Conservation (phyloP, 176 grass and related monocot genomes). For the Tuctoria greenei region DNA sequence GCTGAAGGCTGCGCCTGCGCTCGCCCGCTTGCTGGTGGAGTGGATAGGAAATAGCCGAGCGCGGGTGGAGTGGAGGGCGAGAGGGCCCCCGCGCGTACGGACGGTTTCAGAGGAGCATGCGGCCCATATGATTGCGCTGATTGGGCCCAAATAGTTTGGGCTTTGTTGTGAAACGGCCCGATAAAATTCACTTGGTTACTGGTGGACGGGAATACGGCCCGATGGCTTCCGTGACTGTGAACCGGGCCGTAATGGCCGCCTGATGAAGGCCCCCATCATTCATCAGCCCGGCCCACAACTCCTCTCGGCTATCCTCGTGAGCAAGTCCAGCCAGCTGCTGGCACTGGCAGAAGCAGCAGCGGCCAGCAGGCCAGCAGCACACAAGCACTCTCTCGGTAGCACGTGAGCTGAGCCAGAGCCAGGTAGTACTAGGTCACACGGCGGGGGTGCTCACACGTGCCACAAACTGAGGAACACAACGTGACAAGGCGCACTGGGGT, state of each 20-base stretch:
- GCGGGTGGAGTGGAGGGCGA: constrained; percentile 19
- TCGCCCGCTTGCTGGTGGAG: too few relatives aligned
- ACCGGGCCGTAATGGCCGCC: too few relatives aligned
- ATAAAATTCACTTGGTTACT: too few relatives aligned
- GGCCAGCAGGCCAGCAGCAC: neutral
- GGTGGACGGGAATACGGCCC: too few relatives aligned
- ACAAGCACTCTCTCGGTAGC: neutral
- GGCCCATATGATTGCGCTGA: neutral
- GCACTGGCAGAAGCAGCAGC: neutral
- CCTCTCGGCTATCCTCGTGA: neutral
- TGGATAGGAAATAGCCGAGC: constrained; percentile 1
- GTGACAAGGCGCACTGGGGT: neutral
- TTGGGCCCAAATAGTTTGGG: neutral
- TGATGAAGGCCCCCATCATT: neutral
- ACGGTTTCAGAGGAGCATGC: neutral
- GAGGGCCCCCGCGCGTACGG: neutral
- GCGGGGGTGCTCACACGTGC: constrained; percentile 9
- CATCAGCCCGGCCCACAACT: too few relatives aligned
- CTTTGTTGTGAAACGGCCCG: neutral
- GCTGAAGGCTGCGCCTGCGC: neutral
- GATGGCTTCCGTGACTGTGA: too few relatives aligned
- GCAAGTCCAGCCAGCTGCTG: neutral
- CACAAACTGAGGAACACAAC: neutral
- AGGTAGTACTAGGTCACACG: neutral
- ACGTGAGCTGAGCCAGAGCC: neutral